Conservation (phyloP, 306 rosid species). For the Vigna reflexopilosa region DNA sequence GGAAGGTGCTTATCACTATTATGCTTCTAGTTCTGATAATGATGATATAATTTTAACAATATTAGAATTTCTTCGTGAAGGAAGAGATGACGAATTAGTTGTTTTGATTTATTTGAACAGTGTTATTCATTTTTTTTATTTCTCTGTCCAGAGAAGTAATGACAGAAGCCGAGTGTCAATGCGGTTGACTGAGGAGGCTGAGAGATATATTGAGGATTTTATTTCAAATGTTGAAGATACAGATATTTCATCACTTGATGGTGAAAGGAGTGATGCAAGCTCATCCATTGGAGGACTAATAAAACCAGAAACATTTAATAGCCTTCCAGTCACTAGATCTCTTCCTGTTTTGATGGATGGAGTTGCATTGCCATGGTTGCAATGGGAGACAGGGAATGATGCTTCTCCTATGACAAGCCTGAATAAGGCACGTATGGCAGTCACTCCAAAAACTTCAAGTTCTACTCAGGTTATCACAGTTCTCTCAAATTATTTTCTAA, state of each 20-base stretch:
- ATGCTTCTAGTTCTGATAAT: constrained; percentile 22
- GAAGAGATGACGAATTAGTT: constrained; percentile 29
- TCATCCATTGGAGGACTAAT: constrained; percentile 80
- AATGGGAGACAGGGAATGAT: constrained; percentile 88
- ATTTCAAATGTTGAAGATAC: constrained; percentile 96
- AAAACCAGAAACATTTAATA: constrained; percentile 56
- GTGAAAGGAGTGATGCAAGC: constrained; percentile 95
- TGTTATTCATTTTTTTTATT: constrained; percentile 23
- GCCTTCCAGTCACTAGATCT: constrained; percentile 56
- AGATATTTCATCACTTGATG: constrained; percentile 92
- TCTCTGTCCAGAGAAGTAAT: constrained; percentile 69
- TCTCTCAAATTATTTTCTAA: constrained; percentile 12
- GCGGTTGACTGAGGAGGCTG: constrained; percentile 89
- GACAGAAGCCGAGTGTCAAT: constrained; percentile 78
- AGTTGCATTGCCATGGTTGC: constrained; percentile 85
- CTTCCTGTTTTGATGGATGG: constrained; percentile 82
- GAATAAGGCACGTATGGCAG: constrained; percentile 51
- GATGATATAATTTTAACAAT: constrained; percentile 12
- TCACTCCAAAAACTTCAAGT: constrained; percentile 57
- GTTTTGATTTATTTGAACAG: constrained; percentile 11
- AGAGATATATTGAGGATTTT: constrained; percentile 90
- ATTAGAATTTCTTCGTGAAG: constrained; percentile 13
- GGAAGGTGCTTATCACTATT: constrained; percentile 65
- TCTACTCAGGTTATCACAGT: constrained; percentile 57
- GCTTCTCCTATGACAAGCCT: constrained; percentile 54